Evolutionary conservation across 2,329 filamentous ascomycete species (phyloP).

Genomic region (Trichothecium sympodiale): DNA sequence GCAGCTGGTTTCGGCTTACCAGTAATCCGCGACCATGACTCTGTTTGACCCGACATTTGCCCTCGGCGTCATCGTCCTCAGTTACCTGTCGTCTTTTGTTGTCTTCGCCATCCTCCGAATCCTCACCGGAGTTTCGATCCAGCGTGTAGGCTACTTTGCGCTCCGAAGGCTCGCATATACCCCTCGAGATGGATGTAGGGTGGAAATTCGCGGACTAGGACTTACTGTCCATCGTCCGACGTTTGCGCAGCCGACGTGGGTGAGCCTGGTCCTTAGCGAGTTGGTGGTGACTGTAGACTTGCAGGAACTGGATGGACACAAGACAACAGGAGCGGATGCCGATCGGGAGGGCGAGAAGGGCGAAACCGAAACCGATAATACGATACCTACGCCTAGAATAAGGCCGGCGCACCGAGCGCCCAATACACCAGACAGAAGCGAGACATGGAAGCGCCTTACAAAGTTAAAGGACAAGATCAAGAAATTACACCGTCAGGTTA

Average conservation of each 20-base stretch:
- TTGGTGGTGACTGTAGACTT: constrained; percentile 76
- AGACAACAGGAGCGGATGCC: constrained; percentile 14
- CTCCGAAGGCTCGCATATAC: constrained; percentile 84
- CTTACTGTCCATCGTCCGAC: constrained; percentile 86
- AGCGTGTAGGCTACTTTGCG: constrained; percentile 87
- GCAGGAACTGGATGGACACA: constrained; percentile 47
- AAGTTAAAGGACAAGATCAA: constrained; percentile 78
- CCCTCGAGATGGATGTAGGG: constrained; percentile 74
- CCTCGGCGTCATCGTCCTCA: constrained; percentile 71
- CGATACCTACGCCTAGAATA: constrained; percentile 13
- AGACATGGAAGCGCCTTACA: constrained; percentile 72
- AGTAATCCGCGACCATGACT: constrained; percentile 37
- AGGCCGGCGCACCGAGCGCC: constrained; percentile 7
- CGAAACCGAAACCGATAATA: constrained; percentile 11
- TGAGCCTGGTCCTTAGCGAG: constrained; percentile 81
- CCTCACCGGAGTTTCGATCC: constrained; percentile 87
- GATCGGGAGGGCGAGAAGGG: constrained; percentile 17
- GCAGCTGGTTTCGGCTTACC: not conserved
- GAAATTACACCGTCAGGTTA: constrained; percentile 71
- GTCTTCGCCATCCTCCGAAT: constrained; percentile 88
- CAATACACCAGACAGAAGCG: constrained; percentile 38
- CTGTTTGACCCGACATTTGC: constrained; percentile 69
- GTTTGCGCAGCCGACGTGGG: constrained; percentile 93
- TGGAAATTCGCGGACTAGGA: constrained; percentile 83
- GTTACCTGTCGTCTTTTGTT: constrained; percentile 87